A percentile compares a stretch with the other conserved stretches of the same genome.
phyloP scores from a whole-genome alignment of 2,329 filamentous ascomycete species.

The Didymella pomorum region DNA sequence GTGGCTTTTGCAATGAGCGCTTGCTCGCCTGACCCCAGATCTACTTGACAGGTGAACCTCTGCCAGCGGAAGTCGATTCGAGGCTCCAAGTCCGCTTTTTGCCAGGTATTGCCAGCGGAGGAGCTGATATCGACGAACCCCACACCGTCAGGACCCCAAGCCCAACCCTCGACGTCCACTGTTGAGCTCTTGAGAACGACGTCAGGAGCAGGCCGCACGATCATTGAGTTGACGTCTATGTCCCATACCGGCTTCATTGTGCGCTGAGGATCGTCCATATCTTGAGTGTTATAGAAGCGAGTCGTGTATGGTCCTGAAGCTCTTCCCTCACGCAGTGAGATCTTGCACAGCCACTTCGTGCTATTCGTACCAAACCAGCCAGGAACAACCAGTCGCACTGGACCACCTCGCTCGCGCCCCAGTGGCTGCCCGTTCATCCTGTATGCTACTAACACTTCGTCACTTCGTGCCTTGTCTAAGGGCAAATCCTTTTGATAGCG shows the following conservation, averaged over 20 bases:
- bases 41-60: conserved; percentile 1
- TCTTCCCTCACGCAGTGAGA: conserved; percentile 29
- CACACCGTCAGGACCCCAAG: conserved; percentile 37
- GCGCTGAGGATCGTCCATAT: conserved; percentile 17
- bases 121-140: conserved; percentile 30
- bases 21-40: neutral
- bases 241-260: conserved; percentile 36
- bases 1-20: conserved; percentile 1
- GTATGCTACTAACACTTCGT: conserved; percentile 42
- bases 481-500: conserved; percentile 47
- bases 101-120: conserved; percentile 25
- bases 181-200: conserved; percentile 3
- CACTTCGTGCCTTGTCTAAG: conserved; percentile 31
- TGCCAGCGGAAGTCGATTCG: conserved; percentile 10
- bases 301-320: conserved; percentile 39
- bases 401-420: conserved; percentile 36
- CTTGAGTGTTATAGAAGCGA: conserved; percentile 38
- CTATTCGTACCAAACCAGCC: conserved; percentile 47
- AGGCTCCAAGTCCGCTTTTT: neutral
- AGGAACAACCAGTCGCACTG: conserved; percentile 42
- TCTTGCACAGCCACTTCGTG: conserved; percentile 43
- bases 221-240: conserved; percentile 41
- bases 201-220: conserved; percentile 29
- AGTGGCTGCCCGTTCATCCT: conserved; percentile 37
- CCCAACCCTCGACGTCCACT: conserved; percentile 34